Evolutionary conservation across 225 moss, liverwort and hornwort species (phyloP), one percentile per base, ranked within the genome.

Genomic region (Pseudoscleropodium purum): DNA sequence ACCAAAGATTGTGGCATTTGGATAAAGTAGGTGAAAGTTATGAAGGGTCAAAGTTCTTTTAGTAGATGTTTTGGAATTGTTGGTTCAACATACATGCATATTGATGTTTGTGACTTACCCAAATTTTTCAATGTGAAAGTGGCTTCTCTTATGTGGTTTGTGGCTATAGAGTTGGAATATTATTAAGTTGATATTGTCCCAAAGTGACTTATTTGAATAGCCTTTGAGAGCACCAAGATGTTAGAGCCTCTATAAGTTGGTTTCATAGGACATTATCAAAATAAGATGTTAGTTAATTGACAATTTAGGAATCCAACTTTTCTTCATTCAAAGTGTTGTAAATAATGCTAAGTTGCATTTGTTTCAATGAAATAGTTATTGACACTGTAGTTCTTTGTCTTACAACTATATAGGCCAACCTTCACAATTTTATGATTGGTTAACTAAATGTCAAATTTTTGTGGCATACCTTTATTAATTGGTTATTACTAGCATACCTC

Each of bases 401-500:
- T 73, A 6, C 4, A 0, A 25, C 3, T 14, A 7, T 41, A 3
- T 39, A 70, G 8, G 15, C 25, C 25, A 70, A 70, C 9, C 25
- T 0, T 70, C 0, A 0, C 43, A 43, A 27, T 16, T 73, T 73
- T 5, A 43, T 43, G 2, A 27, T 16, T 73, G 9, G 16, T 27
- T 9, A 43, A 3, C 43, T 27, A 73, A 43, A 43, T 43, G 9
- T 41, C 3, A 72, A 3, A 2, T 5, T 25, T 41, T 26, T 9
- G 15, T 7, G 14, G 3, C 26, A 41, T 26, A 41, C 2, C 5
- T 8, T 72, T 72, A 4, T 69, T 69, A 7, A 41, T 41, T 8
- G 13, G 13, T 2, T 15, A 0, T 15, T 15, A 41, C 7, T 0
- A 16, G 0, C 2, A 72, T 72, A 72, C 9, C 2, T 72, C 15